Conservation (phyloP, 768 basidiomycete species). For the Leccinum subgranulosum region DNA sequence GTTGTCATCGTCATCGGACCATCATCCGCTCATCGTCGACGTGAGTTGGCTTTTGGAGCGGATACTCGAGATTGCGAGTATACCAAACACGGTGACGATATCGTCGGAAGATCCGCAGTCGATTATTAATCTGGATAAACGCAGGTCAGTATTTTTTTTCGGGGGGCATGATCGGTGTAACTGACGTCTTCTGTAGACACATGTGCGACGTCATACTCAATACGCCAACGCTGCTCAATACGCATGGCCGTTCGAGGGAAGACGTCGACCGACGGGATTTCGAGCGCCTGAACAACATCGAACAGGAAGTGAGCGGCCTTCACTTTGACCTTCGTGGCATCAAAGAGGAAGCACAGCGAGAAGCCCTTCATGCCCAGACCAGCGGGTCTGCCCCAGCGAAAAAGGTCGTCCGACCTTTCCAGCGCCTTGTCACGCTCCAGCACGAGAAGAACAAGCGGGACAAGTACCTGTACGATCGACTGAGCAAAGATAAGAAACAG, state of each 20-base stretch:
- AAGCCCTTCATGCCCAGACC: constrained; percentile 46
- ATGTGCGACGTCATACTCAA: constrained; percentile 63
- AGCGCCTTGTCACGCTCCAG: constrained; percentile 58
- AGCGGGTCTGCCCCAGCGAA: constrained; percentile 47
- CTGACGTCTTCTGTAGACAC: constrained; percentile 44
- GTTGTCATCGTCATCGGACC: constrained; percentile 36
- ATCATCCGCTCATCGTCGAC: constrained; percentile 58
- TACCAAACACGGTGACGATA: constrained; percentile 65
- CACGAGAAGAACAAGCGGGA: constrained; percentile 84
- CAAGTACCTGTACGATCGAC: constrained; percentile 59
- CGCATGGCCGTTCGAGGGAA: constrained; percentile 45
- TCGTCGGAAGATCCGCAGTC: constrained; percentile 49
- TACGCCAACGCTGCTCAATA: constrained; percentile 42
- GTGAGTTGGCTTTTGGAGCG: constrained; percentile 83
- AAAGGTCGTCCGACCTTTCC: constrained; percentile 63
- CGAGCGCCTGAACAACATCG: constrained; percentile 73
- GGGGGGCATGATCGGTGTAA: background rate
- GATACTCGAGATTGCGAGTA: constrained; percentile 73
- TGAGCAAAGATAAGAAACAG: constrained; percentile 71
- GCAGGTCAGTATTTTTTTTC: constrained; percentile 49
- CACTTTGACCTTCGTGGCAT: constrained; percentile 72
- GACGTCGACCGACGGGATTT: constrained; percentile 65
- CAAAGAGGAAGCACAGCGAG: constrained; percentile 71
- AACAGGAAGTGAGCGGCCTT: constrained; percentile 57
- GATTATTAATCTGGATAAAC: constrained; percentile 79